Evolutionary conservation across 106 monocot species (phyloP), one percentile per base, ranked within the genome.

Genomic region (Phalaenopsis equestris): DNA sequence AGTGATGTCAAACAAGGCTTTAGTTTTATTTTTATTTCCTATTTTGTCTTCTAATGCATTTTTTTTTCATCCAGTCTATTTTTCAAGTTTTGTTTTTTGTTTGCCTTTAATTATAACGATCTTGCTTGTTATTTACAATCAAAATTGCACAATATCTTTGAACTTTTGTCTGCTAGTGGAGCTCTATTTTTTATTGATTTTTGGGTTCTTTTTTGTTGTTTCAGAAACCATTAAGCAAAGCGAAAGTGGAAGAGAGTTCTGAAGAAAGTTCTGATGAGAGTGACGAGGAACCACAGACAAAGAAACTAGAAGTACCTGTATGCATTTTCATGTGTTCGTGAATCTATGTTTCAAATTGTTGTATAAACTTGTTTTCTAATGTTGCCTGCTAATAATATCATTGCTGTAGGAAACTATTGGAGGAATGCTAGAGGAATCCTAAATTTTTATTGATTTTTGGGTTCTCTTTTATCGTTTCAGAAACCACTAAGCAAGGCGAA

Each of bases 231-330:
- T 74, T 78, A 56, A 75, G 15, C 12, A 84, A 86, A 23, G 78
- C 73, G 7, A 86, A 86, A 42, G 79, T 8, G 30, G 84, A 85
- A 24, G 85, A 87, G 42, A 87, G 92, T 81, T 87, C 89, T 67
- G 86, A 85, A 5, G 87, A 87, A 16, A 85, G 84, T 55, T 86
- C 86, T 78, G 85, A 85, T 75, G 90, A 87, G 38, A 89, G 87
- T 85, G 87, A 87, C 17, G 86, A 86, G 46, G 87, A 90, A 23
- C 90, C 87, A 19, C 78, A 81, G 78, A 77, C 57, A 61, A 90
- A 92, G 88, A 90, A 90, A 48, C 18, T 68, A 36, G 84, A 88
- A 79, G 77, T 82, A 73, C 75, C 49, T 80, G 77, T 83, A 41
- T 41, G 49, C 68, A 21, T 64, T 16, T 75, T 17, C 36, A 77